Evolutionary conservation across 345 rosid species (phyloP), one percentile per base, ranked within the genome.

Genomic region (sweet orange (Citrus sinensis)): DNA sequence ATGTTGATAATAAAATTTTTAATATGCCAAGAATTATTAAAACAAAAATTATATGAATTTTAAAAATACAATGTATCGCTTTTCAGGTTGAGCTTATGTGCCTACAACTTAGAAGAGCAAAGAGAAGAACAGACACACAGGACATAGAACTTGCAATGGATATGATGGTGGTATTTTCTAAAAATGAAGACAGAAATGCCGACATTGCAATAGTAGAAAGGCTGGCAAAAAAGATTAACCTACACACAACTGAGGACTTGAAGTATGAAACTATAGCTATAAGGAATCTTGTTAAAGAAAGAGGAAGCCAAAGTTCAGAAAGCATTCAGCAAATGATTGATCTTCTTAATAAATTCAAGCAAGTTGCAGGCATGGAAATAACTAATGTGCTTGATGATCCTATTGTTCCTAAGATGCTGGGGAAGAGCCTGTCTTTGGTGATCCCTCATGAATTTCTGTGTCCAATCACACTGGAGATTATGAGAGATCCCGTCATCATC

Each of bases 91-190:
- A 89, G 75, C 83, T 92, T 10, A 76, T 92, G 82, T 61, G 77
- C 16, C 24, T 73, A 71, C 95, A 92, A 80, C 77, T 94, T 58
- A 85, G 39, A 67, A 83, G 88, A 59, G 91, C 93, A 19, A 91
- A 81, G 82, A 85, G 87, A 79, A 85, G 95, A 61, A 92, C 93
- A 49, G 98, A 92, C 76, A 88, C 94, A 17, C 94, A 90, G 58
- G 98, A 94, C 78, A 92, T 91, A 77, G 97, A 94, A 81, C 87
- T 92, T 8, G 93, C 93, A 16, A 91, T 92, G 86, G 97, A 92
- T 80, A 76, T 90, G 89, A 91, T 94, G 94, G 94, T 87, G 3
- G 88, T 88, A 2, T 89, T 88, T 70, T 87, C 97, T 0, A 86
- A 88, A 83, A 81, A 86, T 2, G 92, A 91, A 73, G 89, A 86